A percentile compares a stretch with the other conserved stretches of the same genome.
These are phyloP conservation scores for Nakaseomyces kungkrabaensis DNA, from an alignment of 1,139 yeast species.

Conservation along the genomic window DNA sequence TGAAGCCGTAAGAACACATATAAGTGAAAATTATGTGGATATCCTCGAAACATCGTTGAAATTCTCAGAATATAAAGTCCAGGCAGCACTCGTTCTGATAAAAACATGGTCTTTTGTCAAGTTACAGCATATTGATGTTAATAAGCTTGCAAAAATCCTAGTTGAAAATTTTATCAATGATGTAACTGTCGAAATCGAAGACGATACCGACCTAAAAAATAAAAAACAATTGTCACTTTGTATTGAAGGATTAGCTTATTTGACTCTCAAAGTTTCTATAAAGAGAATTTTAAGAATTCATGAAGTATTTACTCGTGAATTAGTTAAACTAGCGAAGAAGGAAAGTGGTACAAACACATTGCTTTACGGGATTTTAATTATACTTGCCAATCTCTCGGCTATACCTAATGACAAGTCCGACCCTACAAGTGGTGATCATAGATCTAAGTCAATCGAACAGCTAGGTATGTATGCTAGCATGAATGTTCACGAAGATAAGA, in stretches of 20 bases:
- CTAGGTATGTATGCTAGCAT: slow-evolving; percentile 19
- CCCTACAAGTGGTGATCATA: not conserved
- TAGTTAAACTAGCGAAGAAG: slow-evolving; percentile 7
- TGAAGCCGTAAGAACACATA: slow-evolving; percentile 22
- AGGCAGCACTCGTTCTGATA: slow-evolving; percentile 22
- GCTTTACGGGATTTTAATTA: slow-evolving; percentile 22
- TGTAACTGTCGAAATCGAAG: slow-evolving; percentile 1
- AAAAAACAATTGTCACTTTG: slow-evolving; percentile 5
- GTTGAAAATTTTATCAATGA: slow-evolving; percentile 6
- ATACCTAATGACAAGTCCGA: slow-evolving; percentile 13
- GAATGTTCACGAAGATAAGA: slow-evolving; percentile 9
- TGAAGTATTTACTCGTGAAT: slow-evolving; percentile 11
- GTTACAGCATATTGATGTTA: slow-evolving; percentile 16
- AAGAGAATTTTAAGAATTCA: slow-evolving; percentile 17
- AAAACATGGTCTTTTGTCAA: slow-evolving; percentile 29
- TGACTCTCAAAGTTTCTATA: slow-evolving; percentile 22
- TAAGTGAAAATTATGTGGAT: slow-evolving; percentile 21
- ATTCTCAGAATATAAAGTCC: slow-evolving; percentile 12
- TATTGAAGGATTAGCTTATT: slow-evolving; percentile 29
- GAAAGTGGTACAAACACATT: slow-evolving; percentile 6
- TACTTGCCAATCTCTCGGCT: slow-evolving; percentile 22
- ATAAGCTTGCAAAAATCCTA: slow-evolving; percentile 16
- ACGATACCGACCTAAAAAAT: slow-evolving; percentile 8
- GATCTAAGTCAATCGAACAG: slow-evolving; percentile 15
- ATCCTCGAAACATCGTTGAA: slow-evolving; percentile 17